Percentiles rank a stretch among this genome's conserved stretches.
Evolutionary conservation across 192 early-diverging fungal genomes (phyloP).

Genomic region (Backusella parvicylindrica): DNA sequence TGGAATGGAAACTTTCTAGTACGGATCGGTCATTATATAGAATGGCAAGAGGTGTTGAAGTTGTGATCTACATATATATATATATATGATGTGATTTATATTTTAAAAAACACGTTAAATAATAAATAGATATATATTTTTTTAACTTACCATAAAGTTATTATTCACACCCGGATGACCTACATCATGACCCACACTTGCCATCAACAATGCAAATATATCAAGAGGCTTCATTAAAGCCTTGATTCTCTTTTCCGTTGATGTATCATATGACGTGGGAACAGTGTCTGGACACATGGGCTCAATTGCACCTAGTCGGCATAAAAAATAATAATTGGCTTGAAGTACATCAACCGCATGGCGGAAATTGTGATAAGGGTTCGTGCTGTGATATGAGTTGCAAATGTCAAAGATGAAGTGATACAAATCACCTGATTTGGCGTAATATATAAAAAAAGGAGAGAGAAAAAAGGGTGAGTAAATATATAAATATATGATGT

Average conservation of each 20-base stretch:
- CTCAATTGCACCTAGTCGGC: conserved; percentile 52
- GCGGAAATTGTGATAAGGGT: conserved; percentile 92
- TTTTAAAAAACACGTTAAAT: background rate
- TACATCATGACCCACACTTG: conserved; percentile 77
- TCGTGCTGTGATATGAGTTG: conserved; percentile 56
- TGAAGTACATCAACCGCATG: conserved; percentile 95
- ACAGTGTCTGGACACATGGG: background rate
- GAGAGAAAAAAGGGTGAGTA: no score
- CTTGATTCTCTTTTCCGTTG: conserved; percentile 13
- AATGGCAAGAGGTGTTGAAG: conserved; percentile 76
- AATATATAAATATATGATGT: background rate
- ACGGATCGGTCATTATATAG: conserved; percentile 93
- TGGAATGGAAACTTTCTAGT: conserved; percentile 94
- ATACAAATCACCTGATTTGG: conserved; percentile 6
- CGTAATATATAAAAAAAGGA: background rate
- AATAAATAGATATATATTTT: no score
- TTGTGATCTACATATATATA: conserved; percentile 66
- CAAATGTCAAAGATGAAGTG: conserved; percentile 10
- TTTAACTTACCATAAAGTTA: conserved; percentile 74
- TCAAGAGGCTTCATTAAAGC: conserved; percentile 52
- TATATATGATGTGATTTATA: no score
- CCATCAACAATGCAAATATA: conserved; percentile 68
- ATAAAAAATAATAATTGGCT: conserved; percentile 80
- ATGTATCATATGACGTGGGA: background rate
- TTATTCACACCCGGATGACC: conserved; percentile 96